Conservation (phyloP, 768 basidiomycete species). For the Melanogaster broomeanus region DNA sequence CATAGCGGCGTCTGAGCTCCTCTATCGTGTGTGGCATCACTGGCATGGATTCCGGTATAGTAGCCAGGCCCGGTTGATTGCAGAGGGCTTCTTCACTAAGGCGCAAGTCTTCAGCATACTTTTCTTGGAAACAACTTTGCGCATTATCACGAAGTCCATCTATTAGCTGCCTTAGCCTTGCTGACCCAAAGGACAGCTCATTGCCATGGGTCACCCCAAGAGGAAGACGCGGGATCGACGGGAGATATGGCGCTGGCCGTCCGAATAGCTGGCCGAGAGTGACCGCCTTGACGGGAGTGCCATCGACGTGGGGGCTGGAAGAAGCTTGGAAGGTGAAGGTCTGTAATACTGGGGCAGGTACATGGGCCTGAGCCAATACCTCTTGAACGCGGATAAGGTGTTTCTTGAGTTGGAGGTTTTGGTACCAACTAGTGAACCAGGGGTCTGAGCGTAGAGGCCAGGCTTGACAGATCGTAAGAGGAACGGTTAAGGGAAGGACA, state of each 20-base stretch:
- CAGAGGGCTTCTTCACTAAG: conserved; percentile 8
- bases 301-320: not conserved
- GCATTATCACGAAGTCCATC: not conserved
- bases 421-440: conserved; percentile 16
- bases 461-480: not conserved
- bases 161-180: not conserved
- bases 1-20: conserved; percentile 1
- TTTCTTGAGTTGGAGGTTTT: conserved; percentile 8
- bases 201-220: not conserved
- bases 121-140: conserved; percentile 2
- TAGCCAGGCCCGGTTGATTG: not conserved
- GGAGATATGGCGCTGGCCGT: not conserved
- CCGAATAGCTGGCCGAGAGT: not conserved
- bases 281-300: not conserved
- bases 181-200: not conserved
- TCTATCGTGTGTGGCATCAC: not conserved
- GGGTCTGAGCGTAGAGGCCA: not conserved
- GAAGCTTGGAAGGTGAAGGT: conserved; percentile 3
- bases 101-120: conserved; percentile 7
- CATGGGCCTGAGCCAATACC: conserved; percentile 1
- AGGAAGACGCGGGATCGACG: not conserved
- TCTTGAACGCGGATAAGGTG: conserved; percentile 13
- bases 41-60: not conserved
- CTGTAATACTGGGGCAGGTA: not conserved
- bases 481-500: not conserved